Conservation (phyloP, 306 rosid species). For the Notholithocarpus densiflorus region DNA sequence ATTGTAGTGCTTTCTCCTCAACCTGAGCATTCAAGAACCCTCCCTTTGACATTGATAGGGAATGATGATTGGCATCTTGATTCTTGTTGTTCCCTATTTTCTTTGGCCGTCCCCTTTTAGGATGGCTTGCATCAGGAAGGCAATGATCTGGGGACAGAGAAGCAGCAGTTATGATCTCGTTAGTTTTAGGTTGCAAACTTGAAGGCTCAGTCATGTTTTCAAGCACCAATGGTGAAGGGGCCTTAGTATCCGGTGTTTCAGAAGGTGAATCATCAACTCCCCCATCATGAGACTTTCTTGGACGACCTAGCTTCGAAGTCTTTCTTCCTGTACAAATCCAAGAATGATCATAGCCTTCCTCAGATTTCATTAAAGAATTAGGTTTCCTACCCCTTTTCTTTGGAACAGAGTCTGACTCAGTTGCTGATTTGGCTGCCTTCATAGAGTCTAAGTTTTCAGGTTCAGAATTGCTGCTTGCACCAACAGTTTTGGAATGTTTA, state of each 20-base stretch:
- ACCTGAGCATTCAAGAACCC: slow-evolving; percentile 17
- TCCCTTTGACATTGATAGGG: slow-evolving; percentile 25
- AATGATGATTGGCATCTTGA: slow-evolving; percentile 22
- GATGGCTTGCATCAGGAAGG: slow-evolving; percentile 15
- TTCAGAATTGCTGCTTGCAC: slow-evolving; percentile 22
- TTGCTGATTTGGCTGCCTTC: slow-evolving; percentile 27
- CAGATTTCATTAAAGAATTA: slow-evolving; percentile 64
- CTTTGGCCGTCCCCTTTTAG: slow-evolving; percentile 41
- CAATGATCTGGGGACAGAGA: not conserved
- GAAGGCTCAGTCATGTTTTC: slow-evolving; percentile 18
- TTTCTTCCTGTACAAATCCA: slow-evolving; percentile 39
- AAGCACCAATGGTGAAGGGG: slow-evolving; percentile 8
- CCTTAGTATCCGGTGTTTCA: slow-evolving; percentile 22
- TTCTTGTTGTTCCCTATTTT: slow-evolving; percentile 24
- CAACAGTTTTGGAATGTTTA: slow-evolving; percentile 28
- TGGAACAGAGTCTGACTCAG: slow-evolving; percentile 35
- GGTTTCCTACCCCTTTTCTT: slow-evolving; percentile 68
- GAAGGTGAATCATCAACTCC: slow-evolving; percentile 20
- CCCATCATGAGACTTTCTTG: slow-evolving; percentile 24
- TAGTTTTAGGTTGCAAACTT: slow-evolving; percentile 26
- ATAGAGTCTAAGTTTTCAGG: slow-evolving; percentile 18
- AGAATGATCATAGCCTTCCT: slow-evolving; percentile 66
- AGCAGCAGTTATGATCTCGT: slow-evolving; percentile 11
- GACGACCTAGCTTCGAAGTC: slow-evolving; percentile 16
- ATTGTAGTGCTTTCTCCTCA: slow-evolving; percentile 24